These are phyloP conservation scores for Russula emetica DNA, from an alignment of 768 basidiomycete genomes.

Conservation along the genomic window DNA sequence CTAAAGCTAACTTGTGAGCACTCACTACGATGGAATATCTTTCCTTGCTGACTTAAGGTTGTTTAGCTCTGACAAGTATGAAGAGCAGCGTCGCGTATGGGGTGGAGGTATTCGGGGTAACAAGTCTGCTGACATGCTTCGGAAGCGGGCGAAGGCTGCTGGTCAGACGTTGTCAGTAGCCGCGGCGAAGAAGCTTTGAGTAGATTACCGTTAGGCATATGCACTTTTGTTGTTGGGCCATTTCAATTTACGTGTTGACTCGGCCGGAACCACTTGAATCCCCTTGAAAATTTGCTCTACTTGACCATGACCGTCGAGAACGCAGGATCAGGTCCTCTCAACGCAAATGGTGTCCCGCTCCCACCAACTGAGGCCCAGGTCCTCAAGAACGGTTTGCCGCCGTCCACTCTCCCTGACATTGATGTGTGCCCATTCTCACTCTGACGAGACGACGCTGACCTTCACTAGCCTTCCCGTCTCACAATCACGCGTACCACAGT, in stretches of 20 bases:
- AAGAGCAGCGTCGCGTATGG: neutral
- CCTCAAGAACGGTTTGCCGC: conserved; percentile 23
- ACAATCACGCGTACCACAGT: conserved; percentile 43
- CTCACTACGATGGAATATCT: neutral
- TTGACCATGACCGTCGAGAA: conserved; percentile 9
- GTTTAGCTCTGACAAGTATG: conserved; percentile 71
- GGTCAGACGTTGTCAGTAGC: conserved; percentile 61
- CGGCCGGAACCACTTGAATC: conserved; percentile 8
- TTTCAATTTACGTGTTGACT: neutral
- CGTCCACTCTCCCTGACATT: conserved; percentile 17
- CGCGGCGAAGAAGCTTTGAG: conserved; percentile 53
- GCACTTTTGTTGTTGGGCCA: neutral
- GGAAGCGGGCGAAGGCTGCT: conserved; percentile 89
- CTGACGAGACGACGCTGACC: neutral
- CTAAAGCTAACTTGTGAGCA: conserved; percentile 94
- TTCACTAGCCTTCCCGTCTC: conserved; percentile 51
- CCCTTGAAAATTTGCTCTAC: neutral
- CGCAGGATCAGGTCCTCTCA: conserved; percentile 9
- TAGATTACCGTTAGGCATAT: neutral
- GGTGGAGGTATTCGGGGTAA: conserved; percentile 37
- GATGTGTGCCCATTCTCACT: conserved; percentile 19
- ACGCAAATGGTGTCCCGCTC: conserved; percentile 18
- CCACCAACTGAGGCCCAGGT: conserved; percentile 15
- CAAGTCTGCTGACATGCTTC: conserved; percentile 84
- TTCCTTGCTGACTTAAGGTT: neutral